phyloP scores from a whole-genome alignment of 257 asterid species.

The Plantago ovata region DNA sequence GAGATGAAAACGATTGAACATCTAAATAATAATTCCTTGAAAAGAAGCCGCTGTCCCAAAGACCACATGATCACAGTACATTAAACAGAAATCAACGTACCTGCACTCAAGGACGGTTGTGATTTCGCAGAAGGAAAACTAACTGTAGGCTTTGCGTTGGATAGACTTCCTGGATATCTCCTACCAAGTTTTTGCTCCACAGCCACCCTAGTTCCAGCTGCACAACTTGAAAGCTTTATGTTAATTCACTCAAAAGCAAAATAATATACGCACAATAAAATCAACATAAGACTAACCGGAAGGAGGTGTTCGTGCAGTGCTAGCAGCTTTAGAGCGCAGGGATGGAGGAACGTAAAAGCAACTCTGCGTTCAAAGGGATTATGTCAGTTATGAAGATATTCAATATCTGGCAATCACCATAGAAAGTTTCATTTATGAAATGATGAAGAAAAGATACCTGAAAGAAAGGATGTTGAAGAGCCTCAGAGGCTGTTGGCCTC shows the following conservation, averaged over 20 bases:
- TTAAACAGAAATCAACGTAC: no score
- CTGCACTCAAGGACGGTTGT: conserved; percentile 44
- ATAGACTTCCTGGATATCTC: conserved; percentile 37
- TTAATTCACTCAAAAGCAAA: neutral
- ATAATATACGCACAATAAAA: conserved; percentile 3
- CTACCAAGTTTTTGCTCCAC: conserved; percentile 40
- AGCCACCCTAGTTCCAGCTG: conserved; percentile 39
- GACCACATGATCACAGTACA: no score
- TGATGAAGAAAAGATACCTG: conserved; percentile 31
- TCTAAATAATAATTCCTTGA: no score
- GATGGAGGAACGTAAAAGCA: conserved; percentile 59
- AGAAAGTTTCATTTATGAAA: neutral
- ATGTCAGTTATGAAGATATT: neutral
- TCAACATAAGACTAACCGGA: conserved; percentile 44
- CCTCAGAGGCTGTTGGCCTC: conserved; percentile 67
- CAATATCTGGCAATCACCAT: neutral
- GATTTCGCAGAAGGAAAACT: conserved; percentile 41
- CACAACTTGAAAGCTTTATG: conserved; percentile 17
- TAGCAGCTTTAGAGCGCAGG: conserved; percentile 46
- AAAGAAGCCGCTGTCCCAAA: no score
- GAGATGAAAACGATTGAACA: no score
- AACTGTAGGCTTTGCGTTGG: conserved; percentile 46
- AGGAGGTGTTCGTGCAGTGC: conserved; percentile 51
- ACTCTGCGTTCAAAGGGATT: conserved; percentile 41
- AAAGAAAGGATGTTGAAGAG: conserved; percentile 69